These are phyloP conservation scores for Arabidopsis arenosa DNA, from an alignment of 345 rosid species.

Conservation along the genomic window DNA sequence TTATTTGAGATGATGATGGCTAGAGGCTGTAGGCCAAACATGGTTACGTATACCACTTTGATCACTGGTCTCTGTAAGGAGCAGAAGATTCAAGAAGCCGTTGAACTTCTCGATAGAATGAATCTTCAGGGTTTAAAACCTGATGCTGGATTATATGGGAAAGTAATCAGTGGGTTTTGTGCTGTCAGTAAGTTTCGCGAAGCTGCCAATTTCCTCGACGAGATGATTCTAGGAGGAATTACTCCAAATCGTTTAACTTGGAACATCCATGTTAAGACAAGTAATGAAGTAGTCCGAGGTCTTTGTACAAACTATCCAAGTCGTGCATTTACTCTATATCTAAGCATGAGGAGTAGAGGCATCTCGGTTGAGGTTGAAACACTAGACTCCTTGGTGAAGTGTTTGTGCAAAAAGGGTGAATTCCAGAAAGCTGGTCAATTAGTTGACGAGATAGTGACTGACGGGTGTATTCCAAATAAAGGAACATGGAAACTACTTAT, in stretches of 20 bases:
- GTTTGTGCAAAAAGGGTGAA: conserved; percentile 65
- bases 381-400: conserved; percentile 52
- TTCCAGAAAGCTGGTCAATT: conserved; percentile 61
- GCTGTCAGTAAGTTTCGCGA: conserved; percentile 59
- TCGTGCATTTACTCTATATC: conserved; percentile 66
- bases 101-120: conserved; percentile 80
- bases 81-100: conserved; percentile 68
- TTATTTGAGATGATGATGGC: conserved; percentile 71
- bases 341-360: conserved; percentile 71
- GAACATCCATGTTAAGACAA: conserved; percentile 70
- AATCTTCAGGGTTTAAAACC: conserved; percentile 92
- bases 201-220: conserved; percentile 89
- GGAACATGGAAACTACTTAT: conserved; percentile 61
- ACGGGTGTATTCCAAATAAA: conserved; percentile 67
- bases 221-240: conserved; percentile 70
- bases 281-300: conserved; percentile 67
- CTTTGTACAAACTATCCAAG: conserved; percentile 53
- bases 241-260: conserved; percentile 75
- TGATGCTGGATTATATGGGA: conserved; percentile 82
- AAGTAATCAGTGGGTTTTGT: conserved; percentile 68
- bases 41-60: conserved; percentile 68
- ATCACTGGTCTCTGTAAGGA: conserved; percentile 81
- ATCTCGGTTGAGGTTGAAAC: conserved; percentile 61
- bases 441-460: conserved; percentile 69
- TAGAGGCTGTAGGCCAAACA: conserved; percentile 63